Evolutionary conservation across 306 rosid species (phyloP).

Genomic region (Malus asiatica): DNA sequence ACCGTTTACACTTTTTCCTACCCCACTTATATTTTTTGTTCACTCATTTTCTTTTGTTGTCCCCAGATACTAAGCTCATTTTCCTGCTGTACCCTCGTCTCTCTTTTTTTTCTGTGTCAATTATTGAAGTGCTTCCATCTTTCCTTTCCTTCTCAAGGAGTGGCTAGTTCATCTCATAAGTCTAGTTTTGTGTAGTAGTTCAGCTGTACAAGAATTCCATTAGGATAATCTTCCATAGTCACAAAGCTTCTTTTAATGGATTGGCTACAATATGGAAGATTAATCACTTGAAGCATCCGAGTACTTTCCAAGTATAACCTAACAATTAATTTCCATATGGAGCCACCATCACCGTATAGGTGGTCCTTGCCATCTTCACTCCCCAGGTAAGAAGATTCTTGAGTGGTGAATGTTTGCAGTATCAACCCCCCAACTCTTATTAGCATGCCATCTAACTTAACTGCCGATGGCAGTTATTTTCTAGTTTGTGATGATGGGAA

Average conservation of each 20-base stretch:
- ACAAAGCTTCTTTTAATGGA: background rate
- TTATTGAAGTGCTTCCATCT: background rate
- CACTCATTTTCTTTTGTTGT: background rate
- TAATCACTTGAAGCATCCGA: background rate
- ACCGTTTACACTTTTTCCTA: background rate
- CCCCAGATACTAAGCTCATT: background rate
- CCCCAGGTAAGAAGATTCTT: background rate
- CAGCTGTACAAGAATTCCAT: background rate
- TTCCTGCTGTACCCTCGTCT: background rate
- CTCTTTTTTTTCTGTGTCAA: background rate
- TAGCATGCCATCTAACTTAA: background rate
- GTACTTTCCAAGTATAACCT: too few relatives aligned
- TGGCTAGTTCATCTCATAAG: background rate
- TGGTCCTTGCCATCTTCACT: background rate
- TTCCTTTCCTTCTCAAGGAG: conserved; percentile 3
- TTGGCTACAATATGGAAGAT: background rate
- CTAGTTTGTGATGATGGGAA: background rate
- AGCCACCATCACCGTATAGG: background rate
- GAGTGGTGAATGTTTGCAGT: background rate
- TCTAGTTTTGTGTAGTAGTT: background rate
- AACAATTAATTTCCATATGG: background rate
- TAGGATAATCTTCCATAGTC: background rate
- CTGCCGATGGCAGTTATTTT: background rate
- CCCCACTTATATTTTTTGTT: background rate
- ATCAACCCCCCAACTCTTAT: background rate